These are phyloP conservation scores for Graphiopsis chlorocephala DNA, from an alignment of 2,329 filamentous ascomycete species.

Conservation along the genomic window DNA sequence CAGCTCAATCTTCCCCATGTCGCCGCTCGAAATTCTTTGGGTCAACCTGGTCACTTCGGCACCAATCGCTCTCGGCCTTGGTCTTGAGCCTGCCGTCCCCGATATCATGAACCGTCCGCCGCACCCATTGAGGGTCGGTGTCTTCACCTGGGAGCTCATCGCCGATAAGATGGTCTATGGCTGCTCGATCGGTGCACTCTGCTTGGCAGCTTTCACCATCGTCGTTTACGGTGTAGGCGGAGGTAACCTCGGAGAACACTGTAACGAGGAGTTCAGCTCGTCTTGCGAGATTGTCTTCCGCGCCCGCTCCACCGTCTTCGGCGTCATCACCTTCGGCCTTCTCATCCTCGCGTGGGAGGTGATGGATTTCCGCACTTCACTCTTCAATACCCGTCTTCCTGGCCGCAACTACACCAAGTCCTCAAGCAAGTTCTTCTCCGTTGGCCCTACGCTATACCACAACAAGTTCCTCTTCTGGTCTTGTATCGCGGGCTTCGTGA, in stretches of 20 bases:
- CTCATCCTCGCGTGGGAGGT: conserved; percentile 46
- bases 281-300: conserved; percentile 41
- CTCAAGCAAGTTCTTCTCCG: conserved; percentile 19
- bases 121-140: conserved; percentile 38
- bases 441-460: conserved; percentile 10
- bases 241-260: conserved; percentile 40
- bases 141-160: conserved; percentile 44
- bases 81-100: conserved; percentile 41
- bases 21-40: conserved; percentile 45
- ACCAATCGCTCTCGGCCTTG: conserved; percentile 43
- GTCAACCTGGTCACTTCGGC: conserved; percentile 45
- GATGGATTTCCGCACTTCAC: conserved; percentile 29
- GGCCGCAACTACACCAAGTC: conserved; percentile 13
- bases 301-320: conserved; percentile 41
- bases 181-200: conserved; percentile 41
- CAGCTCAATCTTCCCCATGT: conserved; percentile 42
- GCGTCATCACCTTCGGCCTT: conserved; percentile 40
- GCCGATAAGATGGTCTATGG: conserved; percentile 45
- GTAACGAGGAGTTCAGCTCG: conserved; percentile 40
- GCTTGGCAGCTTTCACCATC: conserved; percentile 40
- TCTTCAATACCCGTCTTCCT: conserved; percentile 10
- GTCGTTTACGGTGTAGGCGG: conserved; percentile 41
- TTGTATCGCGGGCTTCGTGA: conserved; percentile 37
- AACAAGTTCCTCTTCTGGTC: conserved; percentile 40
- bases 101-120: conserved; percentile 45